phyloP scores from a whole-genome alignment of 257 asterid species.

The Haberlea rhodopensis region DNA sequence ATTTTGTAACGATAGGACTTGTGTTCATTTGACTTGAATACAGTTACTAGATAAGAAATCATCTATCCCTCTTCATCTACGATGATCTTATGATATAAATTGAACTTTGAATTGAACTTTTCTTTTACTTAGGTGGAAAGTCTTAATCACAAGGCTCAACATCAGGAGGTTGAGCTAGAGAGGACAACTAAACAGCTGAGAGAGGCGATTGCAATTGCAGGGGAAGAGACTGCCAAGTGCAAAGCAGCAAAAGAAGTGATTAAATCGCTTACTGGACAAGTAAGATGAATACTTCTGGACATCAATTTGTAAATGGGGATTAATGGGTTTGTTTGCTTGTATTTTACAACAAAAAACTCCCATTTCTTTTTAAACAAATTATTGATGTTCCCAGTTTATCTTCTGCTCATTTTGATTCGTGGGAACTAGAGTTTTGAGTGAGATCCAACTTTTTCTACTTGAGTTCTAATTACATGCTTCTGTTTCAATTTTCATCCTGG shows the following conservation, averaged over 20 bases:
- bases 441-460: no score
- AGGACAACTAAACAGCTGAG: conserved; percentile 72
- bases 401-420: conserved; percentile 1
- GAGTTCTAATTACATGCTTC: no score
- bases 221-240: conserved; percentile 94
- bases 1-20: conserved; percentile 19
- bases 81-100: conserved; percentile 9
- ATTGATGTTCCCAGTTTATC: background rate
- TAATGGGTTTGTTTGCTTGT: conserved; percentile 15
- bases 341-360: background rate
- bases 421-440: no score
- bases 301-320: conserved; percentile 21
- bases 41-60: conserved; percentile 10
- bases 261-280: conserved; percentile 92
- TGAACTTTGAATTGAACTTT: conserved; percentile 15
- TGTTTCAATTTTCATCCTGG: no score
- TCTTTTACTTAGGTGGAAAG: conserved; percentile 59
- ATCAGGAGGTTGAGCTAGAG: conserved; percentile 79
- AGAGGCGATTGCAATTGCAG: conserved; percentile 81
- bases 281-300: conserved; percentile 32
- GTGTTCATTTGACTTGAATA: conserved; percentile 9
- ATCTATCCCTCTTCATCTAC: background rate
- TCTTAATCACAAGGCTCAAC: conserved; percentile 71
- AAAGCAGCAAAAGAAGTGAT: conserved; percentile 98
- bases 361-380: conserved; percentile 7